Conservation (phyloP, 78 protist species). For the Acrasis kona region DNA sequence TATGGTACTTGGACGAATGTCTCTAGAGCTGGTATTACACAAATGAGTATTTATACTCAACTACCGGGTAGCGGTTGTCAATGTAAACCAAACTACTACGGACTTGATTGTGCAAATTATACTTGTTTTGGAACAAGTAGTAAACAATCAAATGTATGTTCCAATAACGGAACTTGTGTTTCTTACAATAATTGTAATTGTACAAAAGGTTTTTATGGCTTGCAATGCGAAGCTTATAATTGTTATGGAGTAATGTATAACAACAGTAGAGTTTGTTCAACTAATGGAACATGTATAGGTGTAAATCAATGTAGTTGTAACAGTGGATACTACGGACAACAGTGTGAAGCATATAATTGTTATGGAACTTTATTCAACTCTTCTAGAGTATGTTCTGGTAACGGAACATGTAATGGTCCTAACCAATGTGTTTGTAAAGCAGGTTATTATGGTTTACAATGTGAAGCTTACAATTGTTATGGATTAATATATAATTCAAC, state of each 20-base stretch:
- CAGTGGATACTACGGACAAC: not conserved
- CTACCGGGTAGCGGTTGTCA: no score
- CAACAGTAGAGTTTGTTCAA: not conserved
- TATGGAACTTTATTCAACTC: not conserved
- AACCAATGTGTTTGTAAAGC: no score
- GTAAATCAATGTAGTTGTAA: not conserved
- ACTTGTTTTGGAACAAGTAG: not conserved
- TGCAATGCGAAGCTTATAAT: not conserved
- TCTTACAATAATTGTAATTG: not conserved
- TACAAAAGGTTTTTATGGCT: not conserved
- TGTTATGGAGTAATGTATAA: not conserved
- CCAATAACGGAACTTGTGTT: not conserved
- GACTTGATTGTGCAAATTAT: not conserved
- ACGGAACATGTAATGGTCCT: not conserved
- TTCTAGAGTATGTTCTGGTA: slow-evolving; percentile 1
- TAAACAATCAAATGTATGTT: not conserved
- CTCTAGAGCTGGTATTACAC: no score
- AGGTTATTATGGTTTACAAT: no score
- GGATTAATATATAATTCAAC: no score
- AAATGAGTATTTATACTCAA: no score
- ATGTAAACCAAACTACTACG: not conserved
- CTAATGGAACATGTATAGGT: not conserved
- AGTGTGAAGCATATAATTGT: not conserved
- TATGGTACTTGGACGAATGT: no score
- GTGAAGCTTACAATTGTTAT: no score